These are phyloP conservation scores for Calonectria pauciramosa DNA, from an alignment of 2,329 filamentous ascomycete species.

Conservation along the genomic window DNA sequence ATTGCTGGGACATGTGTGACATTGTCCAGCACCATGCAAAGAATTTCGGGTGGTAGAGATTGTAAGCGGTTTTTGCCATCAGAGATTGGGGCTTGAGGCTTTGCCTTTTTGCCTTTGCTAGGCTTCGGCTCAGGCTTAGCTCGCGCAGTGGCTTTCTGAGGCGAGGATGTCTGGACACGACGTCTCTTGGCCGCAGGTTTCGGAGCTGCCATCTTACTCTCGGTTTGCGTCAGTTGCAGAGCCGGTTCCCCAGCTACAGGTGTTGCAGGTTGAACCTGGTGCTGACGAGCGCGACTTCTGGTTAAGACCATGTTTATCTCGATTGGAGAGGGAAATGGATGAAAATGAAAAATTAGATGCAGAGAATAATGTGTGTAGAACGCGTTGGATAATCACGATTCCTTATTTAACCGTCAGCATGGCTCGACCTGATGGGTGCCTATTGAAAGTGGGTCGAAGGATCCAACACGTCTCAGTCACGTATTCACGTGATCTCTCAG, in stretches of 20 bases:
- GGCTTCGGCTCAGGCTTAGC: background rate
- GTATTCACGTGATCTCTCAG: background rate
- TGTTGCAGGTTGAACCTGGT: background rate
- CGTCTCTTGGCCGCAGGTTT: background rate
- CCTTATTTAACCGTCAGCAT: background rate
- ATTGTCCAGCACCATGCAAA: background rate
- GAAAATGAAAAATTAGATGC: background rate
- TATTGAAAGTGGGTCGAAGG: background rate
- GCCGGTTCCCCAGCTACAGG: background rate
- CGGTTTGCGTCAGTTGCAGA: background rate
- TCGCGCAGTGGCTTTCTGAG: background rate
- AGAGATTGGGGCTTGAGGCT: background rate
- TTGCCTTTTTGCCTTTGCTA: background rate
- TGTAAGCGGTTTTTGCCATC: background rate
- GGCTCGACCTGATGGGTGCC: background rate
- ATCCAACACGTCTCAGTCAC: background rate
- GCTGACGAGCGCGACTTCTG: background rate
- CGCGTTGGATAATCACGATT: background rate
- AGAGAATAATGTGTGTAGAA: background rate
- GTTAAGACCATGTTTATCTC: background rate
- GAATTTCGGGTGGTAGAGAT: background rate
- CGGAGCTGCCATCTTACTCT: background rate
- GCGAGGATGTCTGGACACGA: background rate
- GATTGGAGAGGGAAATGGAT: background rate
- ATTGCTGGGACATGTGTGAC: conserved; percentile 11